Evolutionary conservation across 257 asterid species (phyloP), one percentile per base, ranked within the genome.

Genomic region (Solanum stenotomum): DNA sequence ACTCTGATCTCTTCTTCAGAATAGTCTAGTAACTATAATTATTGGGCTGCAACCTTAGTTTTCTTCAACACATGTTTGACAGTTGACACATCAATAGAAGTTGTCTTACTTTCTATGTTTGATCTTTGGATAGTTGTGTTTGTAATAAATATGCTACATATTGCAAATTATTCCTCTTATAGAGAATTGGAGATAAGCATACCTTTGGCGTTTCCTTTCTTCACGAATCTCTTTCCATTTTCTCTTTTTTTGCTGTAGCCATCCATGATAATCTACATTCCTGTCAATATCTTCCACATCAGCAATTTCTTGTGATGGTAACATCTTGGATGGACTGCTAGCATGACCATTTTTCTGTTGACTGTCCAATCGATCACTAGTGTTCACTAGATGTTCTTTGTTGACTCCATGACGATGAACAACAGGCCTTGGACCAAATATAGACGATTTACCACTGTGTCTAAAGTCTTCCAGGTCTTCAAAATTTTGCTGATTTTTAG

Each of bases 191-290:
- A 81, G 70, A 81, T 29, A 46, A 81, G 49, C 38, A 78, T 92
- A 97, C 99, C 98, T 93, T 87, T 92, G 96, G n/a, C 99, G 95
- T 89, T 97, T 97, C 90, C 98, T 95, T 84, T 90, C 93, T 75
- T 97, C 98, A 59, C 96, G 93, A 86, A 92, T 90, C 89, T 94
- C 96, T 92, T 92, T 94, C 98, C 98, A 97, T 93, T 95, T 97
- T 90, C 99, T 93, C 96, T 97, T 97, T 92, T 92, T 96, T 86
- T 91, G 89, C 88, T 97, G 96, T 89, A 97, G 94, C 99, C 99
- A 97, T 89, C 98, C 99, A 87, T 92, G 95, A 94, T 96, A 97
- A 89, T 97, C 95, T 11, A 92, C 93, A 90, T 77, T 91, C 90
- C 89, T 92, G 90, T 95, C 97, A 87, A 94, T 89, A 87, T 88